phyloP scores from a whole-genome alignment of 2,329 filamentous ascomycete species.

The Fusarium fujikuroi region DNA sequence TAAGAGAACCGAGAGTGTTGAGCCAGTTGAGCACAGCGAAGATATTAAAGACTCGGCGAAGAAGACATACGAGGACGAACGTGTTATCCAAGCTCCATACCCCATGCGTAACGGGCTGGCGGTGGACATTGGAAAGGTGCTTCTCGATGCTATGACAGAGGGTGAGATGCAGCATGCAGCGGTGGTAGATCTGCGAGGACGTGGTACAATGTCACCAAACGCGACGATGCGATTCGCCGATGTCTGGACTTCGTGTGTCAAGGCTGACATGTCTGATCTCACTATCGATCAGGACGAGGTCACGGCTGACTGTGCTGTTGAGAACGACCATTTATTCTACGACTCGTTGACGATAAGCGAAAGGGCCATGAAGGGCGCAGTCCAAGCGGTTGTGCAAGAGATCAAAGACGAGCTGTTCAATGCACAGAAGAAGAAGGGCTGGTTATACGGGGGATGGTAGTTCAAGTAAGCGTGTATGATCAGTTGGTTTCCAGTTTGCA shows the following conservation, averaged over 20 bases:
- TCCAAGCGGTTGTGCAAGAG: slow-evolving; percentile 25
- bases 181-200: slow-evolving; percentile 56
- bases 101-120: slow-evolving; percentile 56
- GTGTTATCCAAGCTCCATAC: slow-evolving; percentile 47
- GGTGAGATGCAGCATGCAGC: slow-evolving; percentile 57
- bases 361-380: slow-evolving; percentile 44
- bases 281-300: slow-evolving; percentile 20
- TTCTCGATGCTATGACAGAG: slow-evolving; percentile 60
- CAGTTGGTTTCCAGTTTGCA: not conserved
- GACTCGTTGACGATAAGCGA: slow-evolving; percentile 59
- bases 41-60: slow-evolving; percentile 1
- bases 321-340: slow-evolving; percentile 63
- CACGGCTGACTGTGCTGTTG: slow-evolving; percentile 51
- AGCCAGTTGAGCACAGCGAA: slow-evolving; percentile 15
- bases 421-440: slow-evolving; percentile 19
- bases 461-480: not conserved
- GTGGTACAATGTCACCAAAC: slow-evolving; percentile 50
- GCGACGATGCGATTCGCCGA: slow-evolving; percentile 54
- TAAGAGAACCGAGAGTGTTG: slow-evolving; percentile 17
- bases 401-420: slow-evolving; percentile 43
- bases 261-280: slow-evolving; percentile 27
- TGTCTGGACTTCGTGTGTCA: slow-evolving; percentile 56
- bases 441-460: slow-evolving; percentile 34
- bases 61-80: slow-evolving; percentile 26
- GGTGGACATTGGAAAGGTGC: slow-evolving; percentile 53